phyloP scores from a whole-genome alignment of 2,329 filamentous ascomycete genomes.

The Xylariaceae sp. region DNA sequence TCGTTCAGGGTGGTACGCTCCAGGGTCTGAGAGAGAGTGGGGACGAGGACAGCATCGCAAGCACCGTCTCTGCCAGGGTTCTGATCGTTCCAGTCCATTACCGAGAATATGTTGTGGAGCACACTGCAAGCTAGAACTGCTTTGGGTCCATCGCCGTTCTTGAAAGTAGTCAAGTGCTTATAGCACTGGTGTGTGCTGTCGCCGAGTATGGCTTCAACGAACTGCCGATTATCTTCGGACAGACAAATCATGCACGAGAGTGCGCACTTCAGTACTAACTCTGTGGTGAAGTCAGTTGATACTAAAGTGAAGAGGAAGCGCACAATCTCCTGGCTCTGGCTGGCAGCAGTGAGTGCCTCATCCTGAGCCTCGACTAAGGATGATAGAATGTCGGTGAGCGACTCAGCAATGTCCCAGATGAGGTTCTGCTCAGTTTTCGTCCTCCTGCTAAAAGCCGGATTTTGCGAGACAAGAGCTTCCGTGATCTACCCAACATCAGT shows the following conservation, averaged over 20 bases:
- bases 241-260: constrained; percentile 64
- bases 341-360: constrained; percentile 64
- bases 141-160: constrained; percentile 54
- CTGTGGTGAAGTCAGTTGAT: constrained; percentile 47
- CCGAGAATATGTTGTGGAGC: constrained; percentile 67
- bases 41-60: constrained; percentile 59
- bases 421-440: constrained; percentile 61
- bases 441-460: constrained; percentile 53
- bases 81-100: constrained; percentile 60
- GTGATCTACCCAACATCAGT: constrained; percentile 46
- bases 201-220: constrained; percentile 61
- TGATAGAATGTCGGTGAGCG: constrained; percentile 59
- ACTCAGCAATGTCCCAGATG: constrained; percentile 60
- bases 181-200: constrained; percentile 56
- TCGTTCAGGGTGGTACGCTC: constrained; percentile 43
- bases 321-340: constrained; percentile 55
- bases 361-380: constrained; percentile 65
- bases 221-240: constrained; percentile 64
- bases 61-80: constrained; percentile 55
- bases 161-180: constrained; percentile 56
- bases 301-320: constrained; percentile 63
- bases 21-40: constrained; percentile 51
- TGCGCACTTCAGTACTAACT: constrained; percentile 54
- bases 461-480: constrained; percentile 50
- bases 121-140: constrained; percentile 65